phyloP scores from a whole-genome alignment of 805 yeast genomes.

The Hanseniaspora opuntiae region DNA sequence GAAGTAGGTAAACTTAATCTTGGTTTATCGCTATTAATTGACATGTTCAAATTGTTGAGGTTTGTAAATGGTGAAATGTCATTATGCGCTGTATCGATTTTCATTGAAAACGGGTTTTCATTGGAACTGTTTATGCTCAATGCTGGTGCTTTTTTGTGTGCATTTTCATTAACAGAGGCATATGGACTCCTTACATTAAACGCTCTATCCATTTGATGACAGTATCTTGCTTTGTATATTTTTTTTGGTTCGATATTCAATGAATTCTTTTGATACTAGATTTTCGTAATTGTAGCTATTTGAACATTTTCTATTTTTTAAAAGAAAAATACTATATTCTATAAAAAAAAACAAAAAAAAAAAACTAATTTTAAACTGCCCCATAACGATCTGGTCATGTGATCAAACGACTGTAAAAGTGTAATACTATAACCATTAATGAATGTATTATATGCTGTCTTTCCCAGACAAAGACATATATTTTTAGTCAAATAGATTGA shows the following conservation, averaged over 20 bases:
- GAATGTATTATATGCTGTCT: no score
- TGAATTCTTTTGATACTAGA: not conserved
- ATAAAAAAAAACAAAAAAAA: not conserved
- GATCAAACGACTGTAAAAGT: no score
- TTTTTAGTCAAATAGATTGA: no score
- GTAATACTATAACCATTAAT: no score
- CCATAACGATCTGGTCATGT: no score
- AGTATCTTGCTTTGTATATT: not conserved
- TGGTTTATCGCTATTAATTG: not conserved
- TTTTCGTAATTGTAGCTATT: no score
- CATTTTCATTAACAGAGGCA: constrained; percentile 1
- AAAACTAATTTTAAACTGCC: not conserved
- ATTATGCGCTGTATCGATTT: not conserved
- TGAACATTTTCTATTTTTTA: no score
- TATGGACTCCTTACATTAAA: constrained; percentile 9
- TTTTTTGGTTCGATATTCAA: not conserved
- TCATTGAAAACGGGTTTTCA: not conserved
- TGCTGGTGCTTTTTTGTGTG: not conserved
- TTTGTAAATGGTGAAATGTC: not conserved
- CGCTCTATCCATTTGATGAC: not conserved
- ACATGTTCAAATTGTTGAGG: not conserved
- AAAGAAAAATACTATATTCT: no score
- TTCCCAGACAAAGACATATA: no score
- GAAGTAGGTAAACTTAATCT: constrained; percentile 1
- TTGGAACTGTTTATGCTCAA: not conserved